Evolutionary conservation across 371 early-diverging fungal genomes (phyloP).

Genomic region (Circinella minor): DNA sequence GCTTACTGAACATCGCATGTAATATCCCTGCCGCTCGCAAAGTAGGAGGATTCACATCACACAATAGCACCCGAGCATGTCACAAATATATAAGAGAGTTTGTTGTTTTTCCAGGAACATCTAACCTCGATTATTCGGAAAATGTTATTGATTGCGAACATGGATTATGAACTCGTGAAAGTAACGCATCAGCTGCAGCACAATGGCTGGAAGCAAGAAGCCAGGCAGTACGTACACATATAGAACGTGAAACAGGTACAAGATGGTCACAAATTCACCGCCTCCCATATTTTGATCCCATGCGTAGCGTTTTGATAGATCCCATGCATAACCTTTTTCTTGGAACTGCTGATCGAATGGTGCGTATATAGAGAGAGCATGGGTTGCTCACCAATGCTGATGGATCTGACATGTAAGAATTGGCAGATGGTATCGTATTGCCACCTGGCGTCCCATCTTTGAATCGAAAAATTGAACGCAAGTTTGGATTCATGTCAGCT

Average conservation of each 20-base stretch:
- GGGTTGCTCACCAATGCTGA: background rate
- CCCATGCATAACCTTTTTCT: constrained; percentile 20
- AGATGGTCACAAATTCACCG: constrained; percentile 16
- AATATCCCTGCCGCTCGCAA: constrained; percentile 20
- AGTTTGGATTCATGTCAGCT: constrained; percentile 6
- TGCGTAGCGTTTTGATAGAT: constrained; percentile 12
- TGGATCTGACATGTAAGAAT: background rate
- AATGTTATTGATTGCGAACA: background rate
- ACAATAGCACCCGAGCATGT: constrained; percentile 10
- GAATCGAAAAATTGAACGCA: background rate
- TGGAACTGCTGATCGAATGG: constrained; percentile 13
- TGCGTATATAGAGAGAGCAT: background rate
- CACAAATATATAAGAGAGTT: constrained; percentile 9
- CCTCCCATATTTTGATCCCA: constrained; percentile 15
- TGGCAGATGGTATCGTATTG: background rate
- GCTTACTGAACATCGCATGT: constrained; percentile 10
- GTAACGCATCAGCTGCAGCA: background rate
- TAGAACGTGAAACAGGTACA: background rate
- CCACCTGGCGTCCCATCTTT: background rate
- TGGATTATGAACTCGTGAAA: background rate
- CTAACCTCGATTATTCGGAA: background rate
- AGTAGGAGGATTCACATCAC: constrained; percentile 15
- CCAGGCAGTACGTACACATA: background rate
- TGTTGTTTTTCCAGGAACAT: background rate
- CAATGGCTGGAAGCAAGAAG: background rate